A percentile compares a stretch with the other conserved stretches of the same genome.
These are phyloP conservation scores for Saccharomyces paradoxus DNA, from an alignment of 805 yeast genomes.

Conservation along the genomic window DNA sequence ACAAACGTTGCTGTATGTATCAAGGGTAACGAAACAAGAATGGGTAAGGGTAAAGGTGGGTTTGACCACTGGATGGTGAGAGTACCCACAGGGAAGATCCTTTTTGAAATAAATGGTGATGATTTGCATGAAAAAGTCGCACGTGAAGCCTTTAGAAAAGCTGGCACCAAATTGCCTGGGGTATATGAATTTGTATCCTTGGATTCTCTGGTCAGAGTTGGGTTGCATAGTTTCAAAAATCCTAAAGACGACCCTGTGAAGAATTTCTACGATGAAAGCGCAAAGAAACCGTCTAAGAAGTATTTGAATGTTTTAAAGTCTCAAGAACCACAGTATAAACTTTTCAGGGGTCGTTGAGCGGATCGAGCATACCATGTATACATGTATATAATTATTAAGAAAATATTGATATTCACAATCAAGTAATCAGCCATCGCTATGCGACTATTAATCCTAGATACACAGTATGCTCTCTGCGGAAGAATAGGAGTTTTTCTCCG, in stretches of 20 bases:
- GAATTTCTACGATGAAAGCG: conserved; percentile 48
- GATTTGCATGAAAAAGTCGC: conserved; percentile 83
- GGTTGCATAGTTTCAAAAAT: conserved; percentile 48
- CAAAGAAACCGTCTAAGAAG: conserved; percentile 57
- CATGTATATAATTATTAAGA: conserved; percentile 1
- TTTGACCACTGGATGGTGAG: conserved; percentile 96
- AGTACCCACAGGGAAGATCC: conserved; percentile 89
- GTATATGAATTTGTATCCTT: conserved; percentile 72
- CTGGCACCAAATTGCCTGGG: conserved; percentile 89
- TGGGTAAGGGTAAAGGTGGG: conserved; percentile 99
- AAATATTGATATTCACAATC: not conserved
- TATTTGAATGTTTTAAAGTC: conserved; percentile 48
- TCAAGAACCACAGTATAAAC: conserved; percentile 42
- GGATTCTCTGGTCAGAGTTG: conserved; percentile 60
- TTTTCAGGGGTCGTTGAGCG: conserved; percentile 53
- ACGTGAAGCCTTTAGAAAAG: conserved; percentile 81
- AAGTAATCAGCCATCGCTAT: not conserved
- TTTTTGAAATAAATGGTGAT: conserved; percentile 74
- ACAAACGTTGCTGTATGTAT: conserved; percentile 87
- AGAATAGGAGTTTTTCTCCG: not conserved
- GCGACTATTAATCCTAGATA: not conserved
- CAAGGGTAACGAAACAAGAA: conserved; percentile 97
- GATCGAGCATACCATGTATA: conserved; percentile 6
- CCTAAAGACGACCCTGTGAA: conserved; percentile 31
- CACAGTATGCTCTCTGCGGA: not conserved